These are phyloP conservation scores for Plenodomus lindquistii DNA, from an alignment of 2,329 filamentous ascomycete genomes.

Conservation along the genomic window DNA sequence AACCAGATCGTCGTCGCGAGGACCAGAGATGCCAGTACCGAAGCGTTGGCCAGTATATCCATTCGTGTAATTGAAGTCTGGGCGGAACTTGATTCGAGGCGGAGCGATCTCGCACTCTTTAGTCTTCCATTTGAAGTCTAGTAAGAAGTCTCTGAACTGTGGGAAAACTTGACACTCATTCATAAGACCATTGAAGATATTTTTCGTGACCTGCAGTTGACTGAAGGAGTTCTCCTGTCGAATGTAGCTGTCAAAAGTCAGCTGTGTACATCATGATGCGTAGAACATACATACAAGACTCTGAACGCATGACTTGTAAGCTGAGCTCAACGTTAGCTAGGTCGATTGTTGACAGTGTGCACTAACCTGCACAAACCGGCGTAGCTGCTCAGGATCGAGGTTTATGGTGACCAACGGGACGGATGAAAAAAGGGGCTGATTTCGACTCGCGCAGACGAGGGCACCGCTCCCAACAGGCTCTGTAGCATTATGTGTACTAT, in stretches of 20 bases:
- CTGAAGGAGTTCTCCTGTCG: constrained; percentile 21
- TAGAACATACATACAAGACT: constrained; percentile 13
- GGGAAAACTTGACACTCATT: constrained; percentile 20
- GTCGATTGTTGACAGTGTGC: background rate
- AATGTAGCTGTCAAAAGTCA: constrained; percentile 1
- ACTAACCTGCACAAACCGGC: background rate
- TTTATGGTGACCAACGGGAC: background rate
- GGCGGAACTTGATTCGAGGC: constrained; percentile 18
- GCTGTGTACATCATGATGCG: background rate
- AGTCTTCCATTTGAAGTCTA: constrained; percentile 13
- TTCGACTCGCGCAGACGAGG: background rate
- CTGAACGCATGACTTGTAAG: constrained; percentile 16
- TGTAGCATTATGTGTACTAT: background rate
- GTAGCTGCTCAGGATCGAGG: background rate
- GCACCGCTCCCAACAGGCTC: background rate
- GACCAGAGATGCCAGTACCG: constrained; percentile 7
- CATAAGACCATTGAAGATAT: constrained; percentile 15
- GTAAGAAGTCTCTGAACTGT: constrained; percentile 23
- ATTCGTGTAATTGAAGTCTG: background rate
- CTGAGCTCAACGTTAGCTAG: background rate
- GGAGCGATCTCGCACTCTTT: constrained; percentile 22
- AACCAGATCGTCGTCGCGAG: background rate
- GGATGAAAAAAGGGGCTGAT: background rate
- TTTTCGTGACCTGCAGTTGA: constrained; percentile 21
- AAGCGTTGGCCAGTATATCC: constrained; percentile 17